Percentiles rank a stretch among this genome's conserved stretches.
Conservation (phyloP, 2,329 filamentous ascomycete species). For the Alternaria sp. region DNA sequence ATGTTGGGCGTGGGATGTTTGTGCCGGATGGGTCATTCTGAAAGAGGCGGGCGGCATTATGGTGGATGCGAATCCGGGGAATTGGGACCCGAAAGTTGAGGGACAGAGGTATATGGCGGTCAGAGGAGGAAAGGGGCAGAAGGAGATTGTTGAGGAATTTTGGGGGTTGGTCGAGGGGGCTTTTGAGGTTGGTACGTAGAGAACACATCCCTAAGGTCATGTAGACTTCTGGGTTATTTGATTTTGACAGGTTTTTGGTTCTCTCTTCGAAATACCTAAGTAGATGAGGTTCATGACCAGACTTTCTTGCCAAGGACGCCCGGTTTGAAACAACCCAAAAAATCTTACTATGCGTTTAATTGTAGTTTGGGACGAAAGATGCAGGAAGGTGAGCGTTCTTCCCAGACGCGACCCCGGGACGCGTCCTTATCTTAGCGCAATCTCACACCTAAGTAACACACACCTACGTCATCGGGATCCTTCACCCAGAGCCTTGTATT, state of each 20-base stretch:
- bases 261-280: no score
- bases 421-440: slow-evolving; percentile 1
- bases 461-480: background rate
- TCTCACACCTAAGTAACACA: background rate
- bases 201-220: no score
- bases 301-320: no score
- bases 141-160: slow-evolving; percentile 56
- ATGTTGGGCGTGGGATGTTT: slow-evolving; percentile 86
- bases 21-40: slow-evolving; percentile 79
- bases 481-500: background rate
- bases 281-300: no score
- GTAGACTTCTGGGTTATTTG: no score
- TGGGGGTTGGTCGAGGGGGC: slow-evolving; percentile 55
- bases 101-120: slow-evolving; percentile 63
- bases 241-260: no score
- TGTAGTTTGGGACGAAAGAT: no score
- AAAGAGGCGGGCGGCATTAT: slow-evolving; percentile 76
- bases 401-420: background rate
- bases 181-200: slow-evolving; percentile 49
- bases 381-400: background rate
- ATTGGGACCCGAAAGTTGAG: slow-evolving; percentile 67
- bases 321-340: no score
- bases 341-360: no score
- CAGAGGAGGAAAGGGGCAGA: slow-evolving; percentile 54
- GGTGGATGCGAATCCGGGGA: slow-evolving; percentile 74